Evolutionary conservation across 805 yeast genomes (phyloP).

Genomic region (Monosporozyma yasuniensis): DNA sequence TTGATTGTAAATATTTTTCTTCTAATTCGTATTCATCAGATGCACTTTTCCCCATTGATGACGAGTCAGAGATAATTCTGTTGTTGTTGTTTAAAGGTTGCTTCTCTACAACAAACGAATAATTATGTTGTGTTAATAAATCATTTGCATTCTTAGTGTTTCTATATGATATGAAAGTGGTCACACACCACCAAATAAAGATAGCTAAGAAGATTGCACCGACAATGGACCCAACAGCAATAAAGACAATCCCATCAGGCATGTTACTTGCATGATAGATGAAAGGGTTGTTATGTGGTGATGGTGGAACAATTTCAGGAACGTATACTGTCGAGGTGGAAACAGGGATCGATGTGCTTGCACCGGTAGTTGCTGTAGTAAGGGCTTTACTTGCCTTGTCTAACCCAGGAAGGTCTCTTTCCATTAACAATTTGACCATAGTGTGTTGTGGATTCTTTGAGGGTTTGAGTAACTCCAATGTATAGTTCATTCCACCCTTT

Average conservation of each 20-base stretch:
- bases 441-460: conserved; percentile 4
- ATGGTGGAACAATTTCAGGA: conserved; percentile 42
- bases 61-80: conserved; percentile 3
- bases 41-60: conserved; percentile 1
- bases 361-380: background rate
- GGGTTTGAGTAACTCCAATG: too few relatives aligned
- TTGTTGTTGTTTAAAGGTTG: background rate
- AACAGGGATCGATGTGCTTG: background rate
- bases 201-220: conserved; percentile 49
- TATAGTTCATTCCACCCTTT: too few relatives aligned
- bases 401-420: background rate
- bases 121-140: background rate
- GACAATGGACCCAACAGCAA: conserved; percentile 65
- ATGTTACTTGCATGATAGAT: conserved; percentile 37
- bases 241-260: conserved; percentile 76
- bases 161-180: conserved; percentile 41
- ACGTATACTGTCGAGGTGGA: conserved; percentile 14
- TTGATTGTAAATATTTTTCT: background rate
- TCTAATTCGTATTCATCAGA: background rate
- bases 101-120: background rate
- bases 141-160: conserved; percentile 35
- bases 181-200: conserved; percentile 42
- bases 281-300: conserved; percentile 54
- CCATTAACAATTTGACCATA: background rate
- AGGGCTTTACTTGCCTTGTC: too few relatives aligned